These are phyloP conservation scores for Epicoccum nigrum DNA, from an alignment of 2,329 filamentous ascomycete genomes.

Conservation along the genomic window DNA sequence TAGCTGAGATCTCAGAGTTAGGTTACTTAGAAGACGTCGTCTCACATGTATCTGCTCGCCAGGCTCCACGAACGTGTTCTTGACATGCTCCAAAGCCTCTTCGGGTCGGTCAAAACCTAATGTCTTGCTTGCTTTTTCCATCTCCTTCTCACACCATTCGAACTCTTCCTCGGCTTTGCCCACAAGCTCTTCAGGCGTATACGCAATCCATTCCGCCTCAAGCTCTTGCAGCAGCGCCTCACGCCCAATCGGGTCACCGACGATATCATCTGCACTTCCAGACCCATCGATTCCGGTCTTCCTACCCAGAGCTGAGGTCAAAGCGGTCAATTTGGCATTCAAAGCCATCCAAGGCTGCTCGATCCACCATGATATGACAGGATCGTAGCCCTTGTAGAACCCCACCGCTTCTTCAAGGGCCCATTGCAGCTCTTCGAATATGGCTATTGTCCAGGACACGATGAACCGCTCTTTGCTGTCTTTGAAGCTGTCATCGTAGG, in stretches of 20 bases:
- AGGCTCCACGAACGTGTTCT: slow-evolving; percentile 60
- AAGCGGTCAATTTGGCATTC: slow-evolving; percentile 44
- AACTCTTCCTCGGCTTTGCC: slow-evolving; percentile 59
- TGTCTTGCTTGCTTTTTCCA: slow-evolving; percentile 57
- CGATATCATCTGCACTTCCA: slow-evolving; percentile 57
- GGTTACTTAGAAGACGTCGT: background rate
- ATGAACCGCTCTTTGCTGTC: slow-evolving; percentile 21
- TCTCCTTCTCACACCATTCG: slow-evolving; percentile 62
- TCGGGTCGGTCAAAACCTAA: slow-evolving; percentile 61
- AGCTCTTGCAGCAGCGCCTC: slow-evolving; percentile 60
- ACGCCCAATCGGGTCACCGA: slow-evolving; percentile 63
- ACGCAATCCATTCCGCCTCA: slow-evolving; percentile 63
- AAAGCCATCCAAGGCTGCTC: slow-evolving; percentile 53
- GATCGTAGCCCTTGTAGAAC: slow-evolving; percentile 64
- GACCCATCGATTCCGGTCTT: slow-evolving; percentile 55
- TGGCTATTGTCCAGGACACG: slow-evolving; percentile 56
- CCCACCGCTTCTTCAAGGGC: slow-evolving; percentile 56
- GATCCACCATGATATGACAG: slow-evolving; percentile 64
- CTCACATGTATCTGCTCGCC: slow-evolving; percentile 59
- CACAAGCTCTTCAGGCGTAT: slow-evolving; percentile 63
- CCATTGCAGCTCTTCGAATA: slow-evolving; percentile 48
- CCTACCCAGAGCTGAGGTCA: slow-evolving; percentile 49
- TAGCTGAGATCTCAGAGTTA: background rate
- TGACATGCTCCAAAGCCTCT: slow-evolving; percentile 62
- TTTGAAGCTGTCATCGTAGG: background rate